A percentile compares a stretch with the other conserved stretches of the same genome.
phyloP scores from a whole-genome alignment of 495 filamentous ascomycete species.

The Annulohypoxylon maeteangense region DNA sequence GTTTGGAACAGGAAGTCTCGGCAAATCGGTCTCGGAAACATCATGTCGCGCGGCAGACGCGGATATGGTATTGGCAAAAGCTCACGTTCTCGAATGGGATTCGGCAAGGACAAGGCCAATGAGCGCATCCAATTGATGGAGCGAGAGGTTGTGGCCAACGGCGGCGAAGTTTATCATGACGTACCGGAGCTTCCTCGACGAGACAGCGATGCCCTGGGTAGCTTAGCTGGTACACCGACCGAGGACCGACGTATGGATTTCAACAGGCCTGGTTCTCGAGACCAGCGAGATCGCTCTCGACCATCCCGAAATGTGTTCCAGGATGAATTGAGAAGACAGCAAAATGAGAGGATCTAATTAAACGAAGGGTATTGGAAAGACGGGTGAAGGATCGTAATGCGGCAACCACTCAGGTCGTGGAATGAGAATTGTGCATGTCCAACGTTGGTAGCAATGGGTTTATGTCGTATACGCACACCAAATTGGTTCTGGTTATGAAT shows the following conservation, averaged over 20 bases:
- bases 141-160: conserved; percentile 43
- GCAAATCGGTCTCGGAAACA: conserved; percentile 51
- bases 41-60: conserved; percentile 53
- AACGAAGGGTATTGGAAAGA: neutral
- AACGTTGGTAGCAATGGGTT: conserved; percentile 9
- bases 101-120: conserved; percentile 43
- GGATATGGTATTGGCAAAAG: conserved; percentile 51
- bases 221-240: conserved; percentile 52
- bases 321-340: conserved; percentile 51
- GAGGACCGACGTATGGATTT: conserved; percentile 50
- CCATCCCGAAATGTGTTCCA: conserved; percentile 47
- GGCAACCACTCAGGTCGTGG: neutral
- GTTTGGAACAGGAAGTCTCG: conserved; percentile 53
- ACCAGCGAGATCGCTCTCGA: conserved; percentile 11
- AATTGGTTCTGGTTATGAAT: conserved; percentile 6
- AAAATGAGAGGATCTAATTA: conserved; percentile 38
- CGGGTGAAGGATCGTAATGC: neutral
- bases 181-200: conserved; percentile 44
- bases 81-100: conserved; percentile 44
- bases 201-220: conserved; percentile 54
- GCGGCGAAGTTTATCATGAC: conserved; percentile 46
- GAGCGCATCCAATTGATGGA: conserved; percentile 54
- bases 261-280: conserved; percentile 20
- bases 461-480: conserved; percentile 6
- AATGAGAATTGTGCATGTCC: conserved; percentile 5